Conservation (phyloP, 2,329 filamentous ascomycete genomes). For the Fusarium siculi region DNA sequence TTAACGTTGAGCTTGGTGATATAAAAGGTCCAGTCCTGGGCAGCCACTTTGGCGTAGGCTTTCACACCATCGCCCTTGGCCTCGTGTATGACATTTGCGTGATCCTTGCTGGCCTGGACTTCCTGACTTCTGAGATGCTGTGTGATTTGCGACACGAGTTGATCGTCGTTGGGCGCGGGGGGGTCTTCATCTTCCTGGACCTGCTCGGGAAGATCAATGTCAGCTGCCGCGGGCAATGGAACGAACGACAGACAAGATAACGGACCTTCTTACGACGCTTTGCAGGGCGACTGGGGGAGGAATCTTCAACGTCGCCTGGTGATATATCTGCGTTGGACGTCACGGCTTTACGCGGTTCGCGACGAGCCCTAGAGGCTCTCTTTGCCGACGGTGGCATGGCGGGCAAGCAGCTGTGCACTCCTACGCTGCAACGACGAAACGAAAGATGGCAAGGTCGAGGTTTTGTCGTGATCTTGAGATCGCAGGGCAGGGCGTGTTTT, state of each 20-base stretch:
- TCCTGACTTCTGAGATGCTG: conserved; percentile 61
- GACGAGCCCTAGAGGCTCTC: conserved; percentile 51
- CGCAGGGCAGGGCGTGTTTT: conserved; percentile 1
- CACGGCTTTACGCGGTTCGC: conserved; percentile 53
- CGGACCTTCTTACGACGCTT: conserved; percentile 73
- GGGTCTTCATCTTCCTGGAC: conserved; percentile 51
- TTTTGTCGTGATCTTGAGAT: conserved; percentile 2
- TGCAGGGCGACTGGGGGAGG: conserved; percentile 69
- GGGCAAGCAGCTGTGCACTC: conserved; percentile 2
- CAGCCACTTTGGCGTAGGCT: conserved; percentile 85
- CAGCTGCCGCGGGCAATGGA: conserved; percentile 17
- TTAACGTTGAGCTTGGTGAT: conserved; percentile 79
- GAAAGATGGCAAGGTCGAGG: conserved; percentile 2
- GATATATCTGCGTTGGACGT: conserved; percentile 48
- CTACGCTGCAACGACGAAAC: not conserved
- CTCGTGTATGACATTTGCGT: conserved; percentile 72
- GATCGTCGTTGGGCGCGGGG: conserved; percentile 63
- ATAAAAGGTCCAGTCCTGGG: conserved; percentile 86
- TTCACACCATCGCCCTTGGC: conserved; percentile 70
- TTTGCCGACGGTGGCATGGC: conserved; percentile 54
- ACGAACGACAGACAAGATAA: not conserved
- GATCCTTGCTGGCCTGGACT: conserved; percentile 70
- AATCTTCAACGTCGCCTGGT: conserved; percentile 57
- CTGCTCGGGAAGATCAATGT: conserved; percentile 42
- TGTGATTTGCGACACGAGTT: conserved; percentile 65